Evolutionary conservation across 2,329 filamentous ascomycete species (phyloP).

Genomic region (Alternaria consortialis): DNA sequence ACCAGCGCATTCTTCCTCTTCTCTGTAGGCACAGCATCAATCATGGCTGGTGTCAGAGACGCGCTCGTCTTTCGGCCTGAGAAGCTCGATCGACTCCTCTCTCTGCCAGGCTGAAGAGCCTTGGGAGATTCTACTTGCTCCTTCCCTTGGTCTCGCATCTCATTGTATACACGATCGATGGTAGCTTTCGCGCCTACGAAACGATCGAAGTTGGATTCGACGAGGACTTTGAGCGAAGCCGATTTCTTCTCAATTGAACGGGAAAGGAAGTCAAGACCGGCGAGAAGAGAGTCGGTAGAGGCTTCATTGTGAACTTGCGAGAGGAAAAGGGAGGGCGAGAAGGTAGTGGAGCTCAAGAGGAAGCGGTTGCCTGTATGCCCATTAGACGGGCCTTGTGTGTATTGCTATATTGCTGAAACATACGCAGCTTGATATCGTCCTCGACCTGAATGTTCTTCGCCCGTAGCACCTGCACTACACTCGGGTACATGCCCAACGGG

Average conservation of each 20-base stretch:
- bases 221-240: constrained; percentile 91
- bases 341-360: constrained; percentile 92
- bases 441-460: constrained; percentile 81
- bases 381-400: constrained; percentile 15
- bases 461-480: constrained; percentile 82
- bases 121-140: constrained; percentile 42
- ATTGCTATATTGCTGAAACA: constrained; percentile 46
- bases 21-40: constrained; percentile 55
- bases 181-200: constrained; percentile 98
- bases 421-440: constrained; percentile 80
- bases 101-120: constrained; percentile 67
- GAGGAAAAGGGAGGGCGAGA: constrained; percentile 90
- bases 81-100: constrained; percentile 71
- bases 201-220: constrained; percentile 97
- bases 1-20: constrained; percentile 87
- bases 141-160: constrained; percentile 82
- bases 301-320: constrained; percentile 89
- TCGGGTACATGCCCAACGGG: constrained; percentile 86
- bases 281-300: constrained; percentile 80
- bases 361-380: constrained; percentile 78
- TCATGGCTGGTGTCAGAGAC: constrained; percentile 39
- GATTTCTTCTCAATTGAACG: constrained; percentile 97
- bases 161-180: constrained; percentile 97
- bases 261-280: constrained; percentile 85
- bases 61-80: constrained; percentile 58